Evolutionary conservation across 148 eudicot species (phyloP).

Genomic region (Fagopyrum homotropicum): DNA sequence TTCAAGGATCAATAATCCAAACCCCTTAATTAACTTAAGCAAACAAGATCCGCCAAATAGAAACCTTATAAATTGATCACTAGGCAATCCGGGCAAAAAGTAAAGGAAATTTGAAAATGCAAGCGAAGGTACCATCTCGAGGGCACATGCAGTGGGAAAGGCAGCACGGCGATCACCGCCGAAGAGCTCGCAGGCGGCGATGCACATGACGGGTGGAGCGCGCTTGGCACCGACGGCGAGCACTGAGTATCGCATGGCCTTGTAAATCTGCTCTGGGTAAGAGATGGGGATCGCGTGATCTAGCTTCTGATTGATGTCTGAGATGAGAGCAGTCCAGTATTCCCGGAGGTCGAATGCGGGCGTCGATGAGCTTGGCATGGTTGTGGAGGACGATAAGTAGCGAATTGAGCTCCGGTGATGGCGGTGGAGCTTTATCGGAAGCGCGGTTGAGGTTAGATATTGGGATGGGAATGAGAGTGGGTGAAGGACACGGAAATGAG

Average conservation of each 20-base stretch:
- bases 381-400: slow-evolving; percentile 17
- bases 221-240: slow-evolving; percentile 76
- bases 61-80: background rate
- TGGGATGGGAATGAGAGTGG: slow-evolving; percentile 15
- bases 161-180: slow-evolving; percentile 76
- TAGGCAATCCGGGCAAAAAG: background rate
- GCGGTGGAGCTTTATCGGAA: slow-evolving; percentile 19
- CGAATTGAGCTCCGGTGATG: background rate
- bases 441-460: slow-evolving; percentile 15
- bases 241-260: slow-evolving; percentile 85
- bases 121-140: slow-evolving; percentile 52
- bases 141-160: slow-evolving; percentile 95
- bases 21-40: background rate
- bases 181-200: slow-evolving; percentile 85
- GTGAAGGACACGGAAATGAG: slow-evolving; percentile 15
- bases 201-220: slow-evolving; percentile 88
- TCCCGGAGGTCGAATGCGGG: slow-evolving; percentile 51
- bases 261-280: slow-evolving; percentile 70
- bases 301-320: slow-evolving; percentile 63
- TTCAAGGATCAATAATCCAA: background rate
- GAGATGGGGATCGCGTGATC: slow-evolving; percentile 69
- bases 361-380: slow-evolving; percentile 18
- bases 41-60: background rate
- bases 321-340: slow-evolving; percentile 61
- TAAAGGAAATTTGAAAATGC: background rate